A percentile compares a stretch with the other conserved stretches of the same genome.
phyloP scores from a whole-genome alignment of 768 basidiomycete species.

The Macrolepiota albuminosa region DNA sequence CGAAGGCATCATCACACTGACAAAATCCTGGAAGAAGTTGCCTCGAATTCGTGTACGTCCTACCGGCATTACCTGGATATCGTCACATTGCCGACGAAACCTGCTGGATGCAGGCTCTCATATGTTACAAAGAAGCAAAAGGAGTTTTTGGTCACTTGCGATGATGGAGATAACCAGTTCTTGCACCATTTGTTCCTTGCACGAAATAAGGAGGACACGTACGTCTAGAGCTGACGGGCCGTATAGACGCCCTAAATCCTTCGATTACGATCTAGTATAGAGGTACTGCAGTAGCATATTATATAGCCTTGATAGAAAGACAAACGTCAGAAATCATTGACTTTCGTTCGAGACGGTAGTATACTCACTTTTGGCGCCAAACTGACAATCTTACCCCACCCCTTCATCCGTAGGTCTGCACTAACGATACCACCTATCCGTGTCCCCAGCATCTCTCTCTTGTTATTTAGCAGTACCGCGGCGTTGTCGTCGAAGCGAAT shows the following conservation, averaged over 20 bases:
- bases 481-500: conserved; percentile 97
- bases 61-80: conserved; percentile 79
- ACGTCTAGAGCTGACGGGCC: conserved; percentile 28
- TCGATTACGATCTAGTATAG: neutral
- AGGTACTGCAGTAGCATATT: neutral
- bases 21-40: conserved; percentile 83
- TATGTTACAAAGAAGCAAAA: conserved; percentile 56
- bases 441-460: conserved; percentile 93
- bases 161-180: conserved; percentile 40
- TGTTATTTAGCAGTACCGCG: conserved; percentile 89
- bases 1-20: conserved; percentile 68
- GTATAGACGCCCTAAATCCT: neutral
- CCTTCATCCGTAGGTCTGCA: conserved; percentile 83
- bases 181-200: conserved; percentile 36
- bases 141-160: conserved; percentile 56
- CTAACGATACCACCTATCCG: conserved; percentile 93
- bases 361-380: conserved; percentile 80
- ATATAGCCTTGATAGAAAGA: conserved; percentile 1
- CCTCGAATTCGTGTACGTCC: conserved; percentile 75
- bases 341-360: neutral
- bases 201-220: conserved; percentile 26
- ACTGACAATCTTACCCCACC: conserved; percentile 92
- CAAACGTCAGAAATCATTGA: neutral
- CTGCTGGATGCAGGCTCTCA: conserved; percentile 84
- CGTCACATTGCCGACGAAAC: conserved; percentile 83